These are phyloP conservation scores for Trichoderma aggressivum DNA, from an alignment of 2,329 filamentous ascomycete species.

Conservation along the genomic window DNA sequence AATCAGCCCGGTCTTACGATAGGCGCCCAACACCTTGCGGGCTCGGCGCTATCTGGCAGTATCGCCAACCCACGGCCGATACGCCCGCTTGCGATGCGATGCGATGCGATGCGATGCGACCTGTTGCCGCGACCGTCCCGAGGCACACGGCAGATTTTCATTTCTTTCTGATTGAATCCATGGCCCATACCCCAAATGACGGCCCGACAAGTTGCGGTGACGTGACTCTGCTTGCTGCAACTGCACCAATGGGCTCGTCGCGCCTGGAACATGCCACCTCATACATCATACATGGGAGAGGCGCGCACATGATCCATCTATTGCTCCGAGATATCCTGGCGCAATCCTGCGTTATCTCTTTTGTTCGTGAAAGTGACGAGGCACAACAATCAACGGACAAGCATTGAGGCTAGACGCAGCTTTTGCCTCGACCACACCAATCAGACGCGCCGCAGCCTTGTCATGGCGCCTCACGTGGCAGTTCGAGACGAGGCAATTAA, in stretches of 20 bases:
- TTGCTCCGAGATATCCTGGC: slow-evolving; percentile 11
- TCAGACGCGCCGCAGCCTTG: slow-evolving; percentile 15
- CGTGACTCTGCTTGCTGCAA: neutral
- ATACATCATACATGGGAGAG: neutral
- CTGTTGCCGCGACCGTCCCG: neutral
- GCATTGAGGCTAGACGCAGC: neutral
- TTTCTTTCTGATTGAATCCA: neutral
- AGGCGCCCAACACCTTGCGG: slow-evolving; percentile 1
- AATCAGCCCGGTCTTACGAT: slow-evolving; percentile 11
- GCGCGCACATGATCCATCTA: slow-evolving; percentile 18
- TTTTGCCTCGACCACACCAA: neutral
- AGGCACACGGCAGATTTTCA: neutral
- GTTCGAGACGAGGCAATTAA: slow-evolving; percentile 17
- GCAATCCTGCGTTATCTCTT: neutral
- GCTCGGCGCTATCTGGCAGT: slow-evolving; percentile 14
- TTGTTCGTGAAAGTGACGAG: neutral
- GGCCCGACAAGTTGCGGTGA: slow-evolving; percentile 7
- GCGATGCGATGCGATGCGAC: neutral
- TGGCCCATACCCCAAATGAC: too few species aligned
- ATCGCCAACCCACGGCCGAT: neutral
- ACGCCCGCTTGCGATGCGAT: neutral
- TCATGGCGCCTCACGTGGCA: slow-evolving; percentile 13
- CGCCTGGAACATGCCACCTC: slow-evolving; percentile 4
- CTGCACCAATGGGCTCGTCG: slow-evolving; percentile 11
- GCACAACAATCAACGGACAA: neutral